Evolutionary conservation across 192 early-diverging fungal species (phyloP).

Genomic region (Backusella psychrophila): DNA sequence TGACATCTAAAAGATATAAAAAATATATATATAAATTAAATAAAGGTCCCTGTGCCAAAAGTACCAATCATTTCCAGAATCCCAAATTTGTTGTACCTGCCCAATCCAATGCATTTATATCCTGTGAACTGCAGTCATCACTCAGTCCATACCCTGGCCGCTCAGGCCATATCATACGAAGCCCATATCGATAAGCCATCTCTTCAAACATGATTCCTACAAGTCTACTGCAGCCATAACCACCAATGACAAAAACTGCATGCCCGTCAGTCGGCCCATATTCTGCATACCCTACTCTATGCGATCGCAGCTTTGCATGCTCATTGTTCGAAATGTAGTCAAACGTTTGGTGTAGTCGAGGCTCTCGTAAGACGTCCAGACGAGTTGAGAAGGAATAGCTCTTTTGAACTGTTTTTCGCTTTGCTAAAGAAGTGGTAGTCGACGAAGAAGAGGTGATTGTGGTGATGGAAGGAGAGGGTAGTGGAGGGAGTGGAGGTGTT

Average conservation of each 20-base stretch:
- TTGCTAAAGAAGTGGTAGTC: not conserved
- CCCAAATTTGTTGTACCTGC: constrained; percentile 18
- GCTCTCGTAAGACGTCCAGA: constrained; percentile 15
- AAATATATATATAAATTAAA: not conserved
- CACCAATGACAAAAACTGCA: constrained; percentile 37
- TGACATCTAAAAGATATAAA: constrained; percentile 19
- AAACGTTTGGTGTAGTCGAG: constrained; percentile 33
- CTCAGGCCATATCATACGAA: constrained; percentile 41
- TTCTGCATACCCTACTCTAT: constrained; percentile 37
- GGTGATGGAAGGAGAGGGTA: not conserved
- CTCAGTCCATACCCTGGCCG: constrained; percentile 40
- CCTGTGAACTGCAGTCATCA: constrained; percentile 30
- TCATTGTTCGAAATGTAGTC: not conserved
- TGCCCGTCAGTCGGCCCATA: constrained; percentile 26
- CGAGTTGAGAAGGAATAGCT: not conserved
- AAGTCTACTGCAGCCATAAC: constrained; percentile 35
- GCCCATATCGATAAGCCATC: constrained; percentile 24
- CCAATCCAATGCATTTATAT: constrained; percentile 37
- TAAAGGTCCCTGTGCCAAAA: not conserved
- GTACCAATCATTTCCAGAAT: not conserved
- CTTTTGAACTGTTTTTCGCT: not conserved
- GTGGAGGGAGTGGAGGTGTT: not conserved
- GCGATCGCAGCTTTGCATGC: constrained; percentile 7
- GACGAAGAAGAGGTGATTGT: not conserved
- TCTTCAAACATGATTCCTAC: constrained; percentile 44